Evolutionary conservation across 2,329 filamentous ascomycete species (phyloP).

Genomic region (Sarocladiaceae sp.): DNA sequence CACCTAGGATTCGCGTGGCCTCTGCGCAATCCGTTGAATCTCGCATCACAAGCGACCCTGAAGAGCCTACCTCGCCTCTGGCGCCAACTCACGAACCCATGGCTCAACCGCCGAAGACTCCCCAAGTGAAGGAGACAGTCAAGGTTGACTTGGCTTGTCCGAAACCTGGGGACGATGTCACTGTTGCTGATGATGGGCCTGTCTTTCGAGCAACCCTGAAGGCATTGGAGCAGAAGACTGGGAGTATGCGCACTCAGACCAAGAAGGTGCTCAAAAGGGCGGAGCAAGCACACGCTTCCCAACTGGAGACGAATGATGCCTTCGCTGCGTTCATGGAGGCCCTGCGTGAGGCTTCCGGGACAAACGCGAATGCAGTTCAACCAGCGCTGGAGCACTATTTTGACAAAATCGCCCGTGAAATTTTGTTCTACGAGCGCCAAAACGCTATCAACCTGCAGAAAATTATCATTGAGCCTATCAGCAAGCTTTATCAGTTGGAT

Average conservation of each 20-base stretch:
- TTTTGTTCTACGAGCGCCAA: constrained; percentile 76
- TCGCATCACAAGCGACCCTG: constrained; percentile 67
- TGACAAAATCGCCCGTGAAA: constrained; percentile 90
- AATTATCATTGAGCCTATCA: constrained; percentile 90
- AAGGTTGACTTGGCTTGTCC: constrained; percentile 86
- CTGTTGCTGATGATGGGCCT: constrained; percentile 83
- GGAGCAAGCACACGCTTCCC: constrained; percentile 77
- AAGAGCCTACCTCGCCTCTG: constrained; percentile 52
- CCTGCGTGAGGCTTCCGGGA: constrained; percentile 77
- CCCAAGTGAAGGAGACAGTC: constrained; percentile 43
- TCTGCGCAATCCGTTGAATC: constrained; percentile 84
- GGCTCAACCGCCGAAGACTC: constrained; percentile 18
- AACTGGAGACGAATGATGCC: constrained; percentile 79
- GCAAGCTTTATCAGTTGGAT: constrained; percentile 85
- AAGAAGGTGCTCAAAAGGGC: constrained; percentile 93
- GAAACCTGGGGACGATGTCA: constrained; percentile 78
- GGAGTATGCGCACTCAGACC: constrained; percentile 88
- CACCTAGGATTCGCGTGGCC: constrained; percentile 73
- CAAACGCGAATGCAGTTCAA: constrained; percentile 94
- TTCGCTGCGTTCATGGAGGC: constrained; percentile 78
- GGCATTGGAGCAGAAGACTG: constrained; percentile 90
- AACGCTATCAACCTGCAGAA: constrained; percentile 82
- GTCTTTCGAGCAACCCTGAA: constrained; percentile 97
- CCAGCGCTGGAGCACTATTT: constrained; percentile 97
- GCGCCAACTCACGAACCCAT: constrained; percentile 31